Percentiles rank a stretch among this genome's conserved stretches.
Evolutionary conservation across 441 rosid genomes (phyloP).

Genomic region (Corymbia citriodora): DNA sequence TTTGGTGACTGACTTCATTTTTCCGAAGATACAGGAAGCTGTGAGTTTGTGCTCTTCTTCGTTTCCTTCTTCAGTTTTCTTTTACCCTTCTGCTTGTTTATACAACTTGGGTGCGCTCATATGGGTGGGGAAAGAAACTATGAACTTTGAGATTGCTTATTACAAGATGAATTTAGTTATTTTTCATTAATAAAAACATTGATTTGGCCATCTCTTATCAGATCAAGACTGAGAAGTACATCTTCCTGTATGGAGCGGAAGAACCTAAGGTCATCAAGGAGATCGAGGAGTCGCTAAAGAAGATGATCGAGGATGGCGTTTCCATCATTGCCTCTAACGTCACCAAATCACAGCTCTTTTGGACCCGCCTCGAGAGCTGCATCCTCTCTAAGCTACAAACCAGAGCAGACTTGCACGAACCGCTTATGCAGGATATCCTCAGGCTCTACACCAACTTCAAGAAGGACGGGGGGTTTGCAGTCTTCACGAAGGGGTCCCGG

Average conservation of each 20-base stretch:
- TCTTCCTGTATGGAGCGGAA: neutral
- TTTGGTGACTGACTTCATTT: neutral
- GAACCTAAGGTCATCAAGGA: neutral
- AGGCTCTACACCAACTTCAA: constrained; percentile 8
- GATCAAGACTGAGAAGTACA: neutral
- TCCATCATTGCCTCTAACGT: neutral
- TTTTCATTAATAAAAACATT: neutral
- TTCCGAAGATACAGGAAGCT: neutral
- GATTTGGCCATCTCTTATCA: neutral
- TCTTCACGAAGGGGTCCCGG: neutral
- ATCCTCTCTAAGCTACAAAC: neutral
- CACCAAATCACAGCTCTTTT: neutral
- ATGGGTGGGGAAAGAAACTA: neutral
- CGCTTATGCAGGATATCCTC: constrained; percentile 1
- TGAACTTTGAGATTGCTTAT: neutral
- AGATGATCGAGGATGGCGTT: neutral
- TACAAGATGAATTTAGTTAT: neutral
- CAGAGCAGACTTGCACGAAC: neutral
- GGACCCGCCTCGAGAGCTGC: neutral
- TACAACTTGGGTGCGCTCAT: neutral
- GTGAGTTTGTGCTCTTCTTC: neutral
- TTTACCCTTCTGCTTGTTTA: neutral
- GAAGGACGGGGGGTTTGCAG: neutral
- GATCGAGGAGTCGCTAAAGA: neutral
- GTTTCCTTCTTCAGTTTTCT: neutral